These are phyloP conservation scores for Paramecium sonneborni DNA, from an alignment of 73 alveolate species.

Conservation along the genomic window DNA sequence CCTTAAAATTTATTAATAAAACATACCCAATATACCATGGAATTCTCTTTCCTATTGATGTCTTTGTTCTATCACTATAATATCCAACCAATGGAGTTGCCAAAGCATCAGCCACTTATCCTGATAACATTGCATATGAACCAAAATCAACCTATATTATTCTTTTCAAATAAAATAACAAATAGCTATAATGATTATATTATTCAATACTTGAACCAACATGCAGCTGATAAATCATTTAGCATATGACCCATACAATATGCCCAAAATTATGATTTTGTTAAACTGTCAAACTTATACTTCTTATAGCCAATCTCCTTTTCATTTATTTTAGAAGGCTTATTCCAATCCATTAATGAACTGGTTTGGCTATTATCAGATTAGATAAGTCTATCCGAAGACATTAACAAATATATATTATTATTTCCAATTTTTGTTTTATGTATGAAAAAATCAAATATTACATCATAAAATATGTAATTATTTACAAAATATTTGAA, in stretches of 20 bases:
- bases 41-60: constrained; percentile 81
- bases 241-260: constrained; percentile 71
- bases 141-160: constrained; percentile 55
- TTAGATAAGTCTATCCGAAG: not conserved
- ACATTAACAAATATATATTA: not conserved
- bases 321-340: not conserved
- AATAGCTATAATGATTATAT: not conserved
- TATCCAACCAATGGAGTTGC: constrained; percentile 85
- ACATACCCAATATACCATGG: constrained; percentile 87
- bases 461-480: not conserved
- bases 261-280: constrained; percentile 66
- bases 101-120: constrained; percentile 84
- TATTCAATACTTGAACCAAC: constrained; percentile 67
- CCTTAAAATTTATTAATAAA: not conserved
- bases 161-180: constrained; percentile 52
- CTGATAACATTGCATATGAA: constrained; percentile 78
- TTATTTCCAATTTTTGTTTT: not conserved
- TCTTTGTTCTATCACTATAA: constrained; percentile 72
- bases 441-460: not conserved
- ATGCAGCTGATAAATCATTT: constrained; percentile 73
- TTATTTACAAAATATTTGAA: not conserved
- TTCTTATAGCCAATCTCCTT: not conserved
- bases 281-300: constrained; percentile 63
- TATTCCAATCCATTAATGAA: constrained; percentile 9
- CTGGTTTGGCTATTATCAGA: not conserved